Evolutionary conservation across 2,329 filamentous ascomycete species (phyloP).

Genomic region (Aspergillus puulaauensis): DNA sequence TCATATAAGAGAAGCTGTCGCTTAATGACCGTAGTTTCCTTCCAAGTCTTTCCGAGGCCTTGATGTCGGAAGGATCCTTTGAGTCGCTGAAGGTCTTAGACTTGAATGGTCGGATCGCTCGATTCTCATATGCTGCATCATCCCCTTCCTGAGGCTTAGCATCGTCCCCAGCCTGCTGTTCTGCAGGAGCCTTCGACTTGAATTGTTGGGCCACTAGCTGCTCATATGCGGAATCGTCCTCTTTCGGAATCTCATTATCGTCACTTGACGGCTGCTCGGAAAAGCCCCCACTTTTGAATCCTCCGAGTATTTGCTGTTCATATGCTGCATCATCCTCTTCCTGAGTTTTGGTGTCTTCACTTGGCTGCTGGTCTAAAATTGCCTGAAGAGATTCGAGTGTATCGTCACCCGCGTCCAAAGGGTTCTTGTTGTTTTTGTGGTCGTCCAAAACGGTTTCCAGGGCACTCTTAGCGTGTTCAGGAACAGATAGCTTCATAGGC

Average conservation of each 20-base stretch:
- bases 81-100: constrained; percentile 6
- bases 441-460: constrained; percentile 44
- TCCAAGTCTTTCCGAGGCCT: constrained; percentile 38
- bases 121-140: no score
- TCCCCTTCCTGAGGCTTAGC: no score
- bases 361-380: constrained; percentile 35
- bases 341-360: constrained; percentile 25
- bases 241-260: no score
- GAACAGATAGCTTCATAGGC: constrained; percentile 29
- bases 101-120: no score
- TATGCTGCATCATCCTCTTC: constrained; percentile 33
- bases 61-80: constrained; percentile 20
- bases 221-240: no score
- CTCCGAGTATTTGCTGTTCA: constrained; percentile 29
- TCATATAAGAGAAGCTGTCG: constrained; percentile 42
- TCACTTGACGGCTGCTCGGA: no score
- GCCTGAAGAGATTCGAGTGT: constrained; percentile 47
- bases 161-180: no score
- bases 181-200: no score
- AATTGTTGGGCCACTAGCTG: no score
- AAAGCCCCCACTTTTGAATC: constrained; percentile 4
- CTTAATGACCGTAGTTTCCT: constrained; percentile 41
- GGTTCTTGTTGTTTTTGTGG: constrained; percentile 38
- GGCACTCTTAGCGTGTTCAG: constrained; percentile 43
- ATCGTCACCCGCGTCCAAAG: constrained; percentile 42